Evolutionary conservation across 371 early-diverging fungal species (phyloP).

Genomic region (Nosema bombycis): DNA sequence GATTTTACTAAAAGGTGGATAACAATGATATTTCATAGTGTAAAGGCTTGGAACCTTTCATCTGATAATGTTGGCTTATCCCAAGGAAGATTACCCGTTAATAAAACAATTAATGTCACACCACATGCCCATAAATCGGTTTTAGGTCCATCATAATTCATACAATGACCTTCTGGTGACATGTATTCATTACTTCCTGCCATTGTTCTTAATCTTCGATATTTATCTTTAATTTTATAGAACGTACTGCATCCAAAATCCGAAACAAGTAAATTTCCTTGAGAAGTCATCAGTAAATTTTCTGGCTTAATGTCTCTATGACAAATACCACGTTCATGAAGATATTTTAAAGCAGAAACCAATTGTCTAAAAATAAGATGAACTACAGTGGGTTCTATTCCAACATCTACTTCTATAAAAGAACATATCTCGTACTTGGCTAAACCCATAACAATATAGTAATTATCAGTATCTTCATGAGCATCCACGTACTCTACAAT

Average conservation of each 20-base stretch:
- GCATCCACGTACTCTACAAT: conserved; percentile 71
- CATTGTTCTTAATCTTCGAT: conserved; percentile 65
- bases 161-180: conserved; percentile 68
- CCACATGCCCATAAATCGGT: conserved; percentile 71
- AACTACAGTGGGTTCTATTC: conserved; percentile 68
- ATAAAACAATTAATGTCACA: conserved; percentile 67
- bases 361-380: conserved; percentile 71
- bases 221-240: conserved; percentile 64
- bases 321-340: conserved; percentile 67
- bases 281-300: conserved; percentile 69
- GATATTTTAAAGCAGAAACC: conserved; percentile 65
- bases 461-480: conserved; percentile 67
- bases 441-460: conserved; percentile 75
- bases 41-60: conserved; percentile 65
- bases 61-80: conserved; percentile 67
- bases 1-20: conserved; percentile 54
- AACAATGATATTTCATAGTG: conserved; percentile 32
- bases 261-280: conserved; percentile 68
- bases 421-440: conserved; percentile 65
- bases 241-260: conserved; percentile 70
- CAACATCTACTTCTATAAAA: conserved; percentile 69
- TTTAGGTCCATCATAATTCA: conserved; percentile 67
- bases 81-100: conserved; percentile 70
- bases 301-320: conserved; percentile 70
- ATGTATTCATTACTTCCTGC: conserved; percentile 70